Base-by-base conservation (phyloP, 306 rosid species). In the Acacia confusa region DNA sequence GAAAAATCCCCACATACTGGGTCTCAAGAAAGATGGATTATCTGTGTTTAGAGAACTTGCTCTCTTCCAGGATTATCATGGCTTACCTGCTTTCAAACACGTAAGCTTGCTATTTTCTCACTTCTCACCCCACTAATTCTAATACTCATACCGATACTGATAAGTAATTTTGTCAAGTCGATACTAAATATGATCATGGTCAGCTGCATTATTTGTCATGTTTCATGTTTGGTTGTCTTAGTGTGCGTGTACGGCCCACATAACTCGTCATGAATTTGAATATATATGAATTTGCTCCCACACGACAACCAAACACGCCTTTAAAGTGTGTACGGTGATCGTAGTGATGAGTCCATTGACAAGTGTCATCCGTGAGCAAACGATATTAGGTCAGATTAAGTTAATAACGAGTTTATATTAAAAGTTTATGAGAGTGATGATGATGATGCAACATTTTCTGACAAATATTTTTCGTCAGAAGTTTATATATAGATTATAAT, bases 1-100 rank as follows among this genome's bases (percentile, higher is more conserved):
- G 58, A 80, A 55, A 50, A 92, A 95, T 78, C 85, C 89, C 0
- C 88, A 88, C 28, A 85, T 87, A 2, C n/a, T 89, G 73, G 93
- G 84, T 10, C 55, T 95, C 81, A 87, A 85, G 81, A 82, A 69
- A 75, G 82, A 90, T 64, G 94, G 95, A 12, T 75, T 30, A 28
- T 95, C 97, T 9, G 24, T 81, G 27, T 93, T 95, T 82, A 89
- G 60, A 81, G 94, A 93, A 43, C 89, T 95, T 3, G 97, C 97
- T 17, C 91, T 95, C 57, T 95, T 93, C 82, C 99, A 95, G 80
- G 97, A 95, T 85, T 95, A 95, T 38, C 94, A 87, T 22, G 99
- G 99, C 38, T 83, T 91, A 30, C 91, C 99, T 3, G 79, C 88
- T 79, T 90, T 95, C 50, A 95, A 95, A 86, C 84, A 89, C 10